Evolutionary conservation across 805 yeast genomes (phyloP).

Genomic region (Ogataea pilisensis): DNA sequence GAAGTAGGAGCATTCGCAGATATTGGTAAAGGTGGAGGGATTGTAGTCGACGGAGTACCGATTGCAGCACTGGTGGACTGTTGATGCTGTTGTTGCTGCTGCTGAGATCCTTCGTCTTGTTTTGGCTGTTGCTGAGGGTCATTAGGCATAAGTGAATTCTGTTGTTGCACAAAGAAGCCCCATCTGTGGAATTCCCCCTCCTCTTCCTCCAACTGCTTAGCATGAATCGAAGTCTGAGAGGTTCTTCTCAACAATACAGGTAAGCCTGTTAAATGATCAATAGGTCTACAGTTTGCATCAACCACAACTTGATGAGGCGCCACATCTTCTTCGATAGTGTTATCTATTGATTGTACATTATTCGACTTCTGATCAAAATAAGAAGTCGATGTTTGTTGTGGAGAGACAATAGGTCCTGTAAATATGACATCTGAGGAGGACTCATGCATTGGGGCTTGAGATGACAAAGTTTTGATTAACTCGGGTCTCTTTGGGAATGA

Average conservation of each 20-base stretch:
- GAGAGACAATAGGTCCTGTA: conserved; percentile 51
- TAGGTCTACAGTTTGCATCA: conserved; percentile 55
- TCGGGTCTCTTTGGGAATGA: conserved; percentile 17
- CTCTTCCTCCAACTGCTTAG: conserved; percentile 78
- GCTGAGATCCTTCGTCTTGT: background rate
- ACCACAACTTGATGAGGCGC: conserved; percentile 71
- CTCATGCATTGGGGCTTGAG: conserved; percentile 40
- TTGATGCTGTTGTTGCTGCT: conserved; percentile 1
- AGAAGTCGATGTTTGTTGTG: conserved; percentile 29
- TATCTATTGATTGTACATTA: background rate
- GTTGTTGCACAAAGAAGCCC: conserved; percentile 75
- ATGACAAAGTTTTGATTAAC: conserved; percentile 25
- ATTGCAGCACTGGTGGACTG: background rate
- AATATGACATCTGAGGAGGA: conserved; percentile 47
- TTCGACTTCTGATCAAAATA: conserved; percentile 12
- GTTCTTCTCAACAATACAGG: conserved; percentile 63
- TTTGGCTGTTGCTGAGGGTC: conserved; percentile 8
- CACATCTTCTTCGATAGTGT: conserved; percentile 15
- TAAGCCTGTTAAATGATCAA: conserved; percentile 67
- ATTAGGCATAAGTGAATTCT: conserved; percentile 32
- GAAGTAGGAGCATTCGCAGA: background rate
- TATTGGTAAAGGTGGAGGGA: background rate
- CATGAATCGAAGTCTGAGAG: conserved; percentile 63
- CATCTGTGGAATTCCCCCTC: conserved; percentile 90
- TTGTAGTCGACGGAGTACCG: conserved; percentile 1